phyloP scores from a whole-genome alignment of 331 rosid genomes.

The Rhamnella rubrinervis region DNA sequence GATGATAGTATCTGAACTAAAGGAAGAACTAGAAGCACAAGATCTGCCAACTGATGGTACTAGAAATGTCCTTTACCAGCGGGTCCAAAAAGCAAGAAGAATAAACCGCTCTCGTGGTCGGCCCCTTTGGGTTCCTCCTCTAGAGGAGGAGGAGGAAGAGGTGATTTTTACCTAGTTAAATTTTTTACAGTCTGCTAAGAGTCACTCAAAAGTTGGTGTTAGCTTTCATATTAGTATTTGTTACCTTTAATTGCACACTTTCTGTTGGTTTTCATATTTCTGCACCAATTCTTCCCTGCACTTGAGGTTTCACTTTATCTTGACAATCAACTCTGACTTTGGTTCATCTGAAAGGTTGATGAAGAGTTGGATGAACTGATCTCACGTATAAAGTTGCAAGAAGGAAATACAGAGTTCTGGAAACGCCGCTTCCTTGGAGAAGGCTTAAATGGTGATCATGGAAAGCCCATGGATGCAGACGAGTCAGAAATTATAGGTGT shows the following conservation, averaged over 20 bases:
- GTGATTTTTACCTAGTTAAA: constrained; percentile 32
- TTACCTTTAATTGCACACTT: not conserved
- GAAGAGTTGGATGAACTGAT: constrained; percentile 87
- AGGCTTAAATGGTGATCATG: constrained; percentile 50
- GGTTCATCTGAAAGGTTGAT: constrained; percentile 64
- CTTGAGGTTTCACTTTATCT: not conserved
- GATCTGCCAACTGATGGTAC: constrained; percentile 91
- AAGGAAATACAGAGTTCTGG: constrained; percentile 96
- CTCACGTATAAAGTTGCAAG: constrained; percentile 73
- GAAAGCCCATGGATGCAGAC: constrained; percentile 32
- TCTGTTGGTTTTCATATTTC: not conserved
- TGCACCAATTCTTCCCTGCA: not conserved
- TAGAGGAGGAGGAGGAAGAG: constrained; percentile 95
- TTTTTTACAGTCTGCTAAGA: no score
- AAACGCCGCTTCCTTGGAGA: constrained; percentile 89
- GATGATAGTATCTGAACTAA: constrained; percentile 86
- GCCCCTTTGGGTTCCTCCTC: constrained; percentile 98
- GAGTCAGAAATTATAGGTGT: constrained; percentile 47
- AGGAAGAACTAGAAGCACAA: constrained; percentile 96
- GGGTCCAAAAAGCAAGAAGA: constrained; percentile 98
- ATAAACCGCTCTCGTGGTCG: constrained; percentile 97
- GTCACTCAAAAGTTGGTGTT: not conserved
- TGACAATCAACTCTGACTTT: constrained; percentile 27
- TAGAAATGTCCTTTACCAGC: constrained; percentile 96
- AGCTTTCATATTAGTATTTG: not conserved